These are phyloP conservation scores for Oehlia diaphana DNA, from an alignment of 192 early-diverging fungal species.

Conservation along the genomic window DNA sequence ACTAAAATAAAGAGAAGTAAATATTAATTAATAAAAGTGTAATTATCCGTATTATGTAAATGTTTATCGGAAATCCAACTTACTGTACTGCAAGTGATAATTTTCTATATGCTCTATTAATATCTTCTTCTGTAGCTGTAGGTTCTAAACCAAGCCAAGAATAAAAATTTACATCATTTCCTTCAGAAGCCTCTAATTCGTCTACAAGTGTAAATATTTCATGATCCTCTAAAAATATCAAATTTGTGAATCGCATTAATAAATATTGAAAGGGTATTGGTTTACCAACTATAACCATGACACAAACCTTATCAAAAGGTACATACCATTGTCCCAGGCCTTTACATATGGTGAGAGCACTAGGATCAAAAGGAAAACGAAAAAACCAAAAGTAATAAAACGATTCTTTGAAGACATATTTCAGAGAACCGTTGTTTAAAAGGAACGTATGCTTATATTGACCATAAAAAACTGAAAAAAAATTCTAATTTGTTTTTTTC, in stretches of 20 bases:
- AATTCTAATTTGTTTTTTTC: too few species aligned
- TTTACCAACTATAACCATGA: not conserved
- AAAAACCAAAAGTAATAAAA: not conserved
- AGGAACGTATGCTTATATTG: not conserved
- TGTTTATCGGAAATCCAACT: conserved; percentile 2
- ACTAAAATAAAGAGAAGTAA: conserved; percentile 32
- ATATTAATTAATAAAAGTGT: not conserved
- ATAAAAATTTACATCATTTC: conserved; percentile 62
- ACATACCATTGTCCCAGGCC: conserved; percentile 21
- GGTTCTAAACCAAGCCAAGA: conserved; percentile 58
- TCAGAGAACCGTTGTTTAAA: not conserved
- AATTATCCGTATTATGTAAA: not conserved
- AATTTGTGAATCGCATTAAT: not conserved
- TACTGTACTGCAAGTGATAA: conserved; percentile 68
- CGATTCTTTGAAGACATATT: conserved; percentile 4
- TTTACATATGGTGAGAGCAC: not conserved
- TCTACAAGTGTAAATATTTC: conserved; percentile 85
- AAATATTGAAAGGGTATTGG: too few species aligned
- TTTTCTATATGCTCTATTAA: conserved; percentile 69
- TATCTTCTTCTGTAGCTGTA: conserved; percentile 54
- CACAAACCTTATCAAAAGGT: not conserved
- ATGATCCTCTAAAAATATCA: conserved; percentile 56
- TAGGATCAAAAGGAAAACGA: not conserved
- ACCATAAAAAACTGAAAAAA: too few species aligned
- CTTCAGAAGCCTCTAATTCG: conserved; percentile 62